phyloP scores from a whole-genome alignment of 306 rosid species.

The Quercus gilva region DNA sequence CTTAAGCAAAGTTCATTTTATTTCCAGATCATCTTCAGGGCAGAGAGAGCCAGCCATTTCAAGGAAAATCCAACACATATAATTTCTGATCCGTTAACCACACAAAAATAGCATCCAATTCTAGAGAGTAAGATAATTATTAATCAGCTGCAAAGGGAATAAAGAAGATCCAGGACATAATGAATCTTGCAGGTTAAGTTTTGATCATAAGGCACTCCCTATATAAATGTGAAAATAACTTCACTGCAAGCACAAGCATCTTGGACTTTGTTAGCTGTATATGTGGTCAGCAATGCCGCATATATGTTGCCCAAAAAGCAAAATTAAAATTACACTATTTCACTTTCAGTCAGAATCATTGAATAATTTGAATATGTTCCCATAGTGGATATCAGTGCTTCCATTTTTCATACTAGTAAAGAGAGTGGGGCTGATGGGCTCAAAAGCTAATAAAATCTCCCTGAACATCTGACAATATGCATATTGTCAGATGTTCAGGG shows the following conservation, averaged over 20 bases:
- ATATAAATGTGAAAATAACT: too few relatives aligned
- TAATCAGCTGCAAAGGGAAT: background rate
- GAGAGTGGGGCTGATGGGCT: background rate
- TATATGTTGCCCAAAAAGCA: too few relatives aligned
- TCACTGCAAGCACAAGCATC: too few relatives aligned
- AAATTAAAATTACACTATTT: background rate
- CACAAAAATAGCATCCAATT: background rate
- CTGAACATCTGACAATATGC: background rate
- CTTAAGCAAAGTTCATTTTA: too few relatives aligned
- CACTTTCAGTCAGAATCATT: background rate
- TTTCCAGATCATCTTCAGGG: background rate
- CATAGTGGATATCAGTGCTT: background rate
- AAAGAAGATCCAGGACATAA: background rate
- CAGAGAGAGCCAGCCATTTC: background rate
- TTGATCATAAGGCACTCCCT: too few relatives aligned
- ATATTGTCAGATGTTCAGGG: too few relatives aligned
- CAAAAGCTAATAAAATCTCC: background rate
- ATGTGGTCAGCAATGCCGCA: too few relatives aligned
- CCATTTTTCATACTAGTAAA: background rate
- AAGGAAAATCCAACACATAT: background rate
- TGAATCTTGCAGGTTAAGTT: too few relatives aligned
- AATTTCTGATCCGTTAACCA: background rate
- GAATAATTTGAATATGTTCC: background rate
- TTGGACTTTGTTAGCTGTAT: too few relatives aligned
- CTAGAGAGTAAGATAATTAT: background rate